phyloP scores from a whole-genome alignment of 2,329 filamentous ascomycete genomes.

The Botrytis porri region DNA sequence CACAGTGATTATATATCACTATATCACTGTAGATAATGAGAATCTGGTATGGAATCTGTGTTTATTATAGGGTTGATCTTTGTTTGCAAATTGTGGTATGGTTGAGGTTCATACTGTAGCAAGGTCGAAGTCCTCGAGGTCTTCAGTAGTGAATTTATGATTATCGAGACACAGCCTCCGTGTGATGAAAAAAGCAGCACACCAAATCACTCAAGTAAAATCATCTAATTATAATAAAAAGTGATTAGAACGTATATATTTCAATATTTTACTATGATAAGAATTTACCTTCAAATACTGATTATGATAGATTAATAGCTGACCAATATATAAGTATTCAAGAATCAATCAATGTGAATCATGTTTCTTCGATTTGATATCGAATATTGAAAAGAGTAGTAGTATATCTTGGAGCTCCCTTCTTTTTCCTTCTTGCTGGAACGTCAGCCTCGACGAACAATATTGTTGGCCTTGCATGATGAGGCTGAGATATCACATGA shows the following conservation, averaged over 20 bases:
- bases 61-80: background rate
- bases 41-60: background rate
- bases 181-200: background rate
- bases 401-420: background rate
- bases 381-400: background rate
- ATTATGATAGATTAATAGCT: background rate
- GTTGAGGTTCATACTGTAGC: background rate
- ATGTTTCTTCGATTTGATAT: background rate
- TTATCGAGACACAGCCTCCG: background rate
- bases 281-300: rapidly evolving
- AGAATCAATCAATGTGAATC: background rate
- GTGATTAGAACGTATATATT: too few species aligned
- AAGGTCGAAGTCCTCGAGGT: background rate
- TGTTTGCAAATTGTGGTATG: background rate
- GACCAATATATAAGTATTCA: background rate
- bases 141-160: background rate
- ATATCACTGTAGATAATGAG: background rate
- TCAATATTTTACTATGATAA: background rate
- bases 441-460: background rate
- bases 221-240: too few species aligned
- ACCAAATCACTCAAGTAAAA: background rate
- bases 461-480: background rate
- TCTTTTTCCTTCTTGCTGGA: background rate
- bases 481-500: conserved; percentile 13
- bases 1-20: background rate